A percentile compares a stretch with the other conserved stretches of the same genome.
phyloP scores from a whole-genome alignment of 164 flowering plant genomes.

The Vitis rotundifolia region DNA sequence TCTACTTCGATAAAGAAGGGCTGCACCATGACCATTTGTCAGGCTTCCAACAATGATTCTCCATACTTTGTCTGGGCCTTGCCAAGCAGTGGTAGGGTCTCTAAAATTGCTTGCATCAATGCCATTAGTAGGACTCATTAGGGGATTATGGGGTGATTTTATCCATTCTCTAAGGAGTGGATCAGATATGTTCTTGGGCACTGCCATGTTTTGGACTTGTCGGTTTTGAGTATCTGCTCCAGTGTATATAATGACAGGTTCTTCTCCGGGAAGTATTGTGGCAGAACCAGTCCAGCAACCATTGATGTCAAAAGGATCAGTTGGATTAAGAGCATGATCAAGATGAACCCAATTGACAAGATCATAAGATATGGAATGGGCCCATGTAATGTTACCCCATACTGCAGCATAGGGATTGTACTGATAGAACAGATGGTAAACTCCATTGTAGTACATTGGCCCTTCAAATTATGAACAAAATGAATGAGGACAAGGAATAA shows the following conservation, averaged over 20 bases:
- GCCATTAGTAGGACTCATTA: slow-evolving; percentile 24
- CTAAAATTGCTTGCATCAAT: slow-evolving; percentile 34
- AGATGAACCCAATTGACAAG: slow-evolving; percentile 50
- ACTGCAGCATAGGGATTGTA: slow-evolving; percentile 34
- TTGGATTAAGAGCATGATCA: slow-evolving; percentile 36
- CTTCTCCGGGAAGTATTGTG: slow-evolving; percentile 46
- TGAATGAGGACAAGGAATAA: too few species aligned
- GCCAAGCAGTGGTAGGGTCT: slow-evolving; percentile 56
- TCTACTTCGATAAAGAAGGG: slow-evolving; percentile 11
- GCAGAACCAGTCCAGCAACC: slow-evolving; percentile 59
- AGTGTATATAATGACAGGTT: slow-evolving; percentile 52
- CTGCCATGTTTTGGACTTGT: slow-evolving; percentile 49
- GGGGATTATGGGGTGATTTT: slow-evolving; percentile 38
- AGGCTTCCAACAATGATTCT: slow-evolving; percentile 14
- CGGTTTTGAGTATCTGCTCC: slow-evolving; percentile 26
- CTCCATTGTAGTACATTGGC: slow-evolving; percentile 14
- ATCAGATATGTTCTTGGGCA: slow-evolving; percentile 46
- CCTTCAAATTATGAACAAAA: not conserved
- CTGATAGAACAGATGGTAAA: slow-evolving; percentile 16
- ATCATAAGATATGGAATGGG: slow-evolving; percentile 50
- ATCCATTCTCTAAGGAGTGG: slow-evolving; percentile 48
- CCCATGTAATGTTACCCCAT: slow-evolving; percentile 59
- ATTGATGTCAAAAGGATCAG: slow-evolving; percentile 36
- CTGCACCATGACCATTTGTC: slow-evolving; percentile 1
- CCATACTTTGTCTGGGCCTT: slow-evolving; percentile 16